Evolutionary conservation across 2,329 filamentous ascomycete genomes (phyloP).

Genomic region (Pezicula carpinea): DNA sequence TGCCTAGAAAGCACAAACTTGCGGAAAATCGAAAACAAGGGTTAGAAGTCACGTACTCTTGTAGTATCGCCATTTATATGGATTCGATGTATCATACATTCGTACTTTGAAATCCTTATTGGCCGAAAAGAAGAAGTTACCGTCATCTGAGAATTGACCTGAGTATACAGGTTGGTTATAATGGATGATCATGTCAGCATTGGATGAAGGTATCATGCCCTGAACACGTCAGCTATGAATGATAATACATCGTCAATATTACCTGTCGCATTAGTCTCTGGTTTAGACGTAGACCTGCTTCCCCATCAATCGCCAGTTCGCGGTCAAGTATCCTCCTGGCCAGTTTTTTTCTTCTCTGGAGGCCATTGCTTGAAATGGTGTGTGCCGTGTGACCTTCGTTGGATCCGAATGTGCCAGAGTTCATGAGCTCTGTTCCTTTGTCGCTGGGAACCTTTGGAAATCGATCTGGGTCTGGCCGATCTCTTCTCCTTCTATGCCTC

Average conservation of each 20-base stretch:
- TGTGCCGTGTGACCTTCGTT: slow-evolving; percentile 51
- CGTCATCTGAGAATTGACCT: slow-evolving; percentile 93
- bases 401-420: slow-evolving; percentile 72
- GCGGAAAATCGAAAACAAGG: no score
- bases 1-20: no score
- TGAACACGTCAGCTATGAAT: slow-evolving; percentile 31
- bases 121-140: slow-evolving; percentile 93
- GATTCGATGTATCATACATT: slow-evolving; percentile 97
- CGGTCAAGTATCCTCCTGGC: slow-evolving; percentile 71
- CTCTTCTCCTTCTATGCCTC: slow-evolving; percentile 38
- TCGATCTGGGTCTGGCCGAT: slow-evolving; percentile 45
- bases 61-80: slow-evolving; percentile 93
- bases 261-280: slow-evolving; percentile 65
- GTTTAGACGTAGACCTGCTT: slow-evolving; percentile 55
- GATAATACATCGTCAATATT: slow-evolving; percentile 14
- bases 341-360: slow-evolving; percentile 47
- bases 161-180: slow-evolving; percentile 86
- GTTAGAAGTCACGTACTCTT: slow-evolving; percentile 46
- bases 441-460: slow-evolving; percentile 85
- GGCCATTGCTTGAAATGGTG: slow-evolving; percentile 40
- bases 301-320: slow-evolving; percentile 69
- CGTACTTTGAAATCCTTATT: slow-evolving; percentile 90
- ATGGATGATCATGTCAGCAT: slow-evolving; percentile 82
- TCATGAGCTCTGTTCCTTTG: slow-evolving; percentile 73
- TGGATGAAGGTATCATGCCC: slow-evolving; percentile 71